A percentile compares a stretch with the other conserved stretches of the same genome.
phyloP scores from a whole-genome alignment of 176 grass and related monocot genomes.

The Rhynchospora tenuis region DNA sequence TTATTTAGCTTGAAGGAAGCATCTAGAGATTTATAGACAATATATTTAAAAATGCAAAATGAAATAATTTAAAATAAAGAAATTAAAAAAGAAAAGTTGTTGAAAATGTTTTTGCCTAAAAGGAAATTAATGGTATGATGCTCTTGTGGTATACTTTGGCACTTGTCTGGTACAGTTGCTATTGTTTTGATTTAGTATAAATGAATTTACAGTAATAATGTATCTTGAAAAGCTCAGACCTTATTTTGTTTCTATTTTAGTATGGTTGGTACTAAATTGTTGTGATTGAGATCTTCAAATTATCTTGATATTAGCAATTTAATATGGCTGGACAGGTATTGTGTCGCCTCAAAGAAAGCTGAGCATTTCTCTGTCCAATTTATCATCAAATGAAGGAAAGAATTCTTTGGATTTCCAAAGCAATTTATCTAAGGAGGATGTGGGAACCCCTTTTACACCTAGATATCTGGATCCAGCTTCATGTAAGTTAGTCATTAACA shows the following conservation, averaged over 20 bases:
- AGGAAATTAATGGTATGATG: not conserved
- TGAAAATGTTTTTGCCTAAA: not conserved
- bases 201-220: not conserved
- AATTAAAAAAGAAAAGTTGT: not conserved
- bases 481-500: conserved; percentile 53
- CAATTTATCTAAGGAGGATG: conserved; percentile 58
- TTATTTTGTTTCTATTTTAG: not conserved
- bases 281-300: not conserved
- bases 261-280: not conserved
- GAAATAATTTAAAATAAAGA: not conserved
- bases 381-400: conserved; percentile 35
- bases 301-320: not conserved
- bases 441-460: conserved; percentile 48
- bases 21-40: not conserved
- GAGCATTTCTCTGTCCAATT: conserved; percentile 40
- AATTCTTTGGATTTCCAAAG: conserved; percentile 42
- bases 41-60: not conserved
- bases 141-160: not conserved
- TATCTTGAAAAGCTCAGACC: not conserved
- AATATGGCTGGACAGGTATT: conserved; percentile 31
- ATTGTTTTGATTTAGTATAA: not conserved
- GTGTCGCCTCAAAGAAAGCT: conserved; percentile 51
- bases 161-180: not conserved
- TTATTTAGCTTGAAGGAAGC: not conserved
- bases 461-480: conserved; percentile 69